A percentile compares a stretch with the other conserved stretches of the same genome.
These are phyloP conservation scores for Schrenkiella parvula DNA, from an alignment of 345 rosid species.

Conservation along the genomic window DNA sequence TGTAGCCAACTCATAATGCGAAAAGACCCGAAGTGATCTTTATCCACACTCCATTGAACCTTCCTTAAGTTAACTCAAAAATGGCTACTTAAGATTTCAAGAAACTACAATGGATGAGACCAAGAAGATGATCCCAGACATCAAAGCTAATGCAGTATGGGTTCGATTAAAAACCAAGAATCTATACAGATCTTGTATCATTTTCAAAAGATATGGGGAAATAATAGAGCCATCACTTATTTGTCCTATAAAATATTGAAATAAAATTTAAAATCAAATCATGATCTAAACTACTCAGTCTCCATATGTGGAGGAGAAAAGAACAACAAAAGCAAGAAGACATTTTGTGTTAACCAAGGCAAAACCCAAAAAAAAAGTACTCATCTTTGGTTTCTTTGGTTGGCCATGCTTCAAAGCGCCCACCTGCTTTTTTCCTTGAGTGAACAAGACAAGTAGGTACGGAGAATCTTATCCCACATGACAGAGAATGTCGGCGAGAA, in stretches of 20 bases:
- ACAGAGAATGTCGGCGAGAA: constrained; percentile 57
- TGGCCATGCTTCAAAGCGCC: constrained; percentile 49
- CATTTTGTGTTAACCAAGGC: not conserved
- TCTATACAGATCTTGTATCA: not conserved
- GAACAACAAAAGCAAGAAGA: constrained; percentile 17
- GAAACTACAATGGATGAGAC: not conserved
- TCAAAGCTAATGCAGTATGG: constrained; percentile 5
- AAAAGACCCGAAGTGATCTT: not conserved
- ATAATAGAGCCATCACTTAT: constrained; percentile 26
- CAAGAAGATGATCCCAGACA: not conserved
- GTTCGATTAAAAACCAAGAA: not conserved
- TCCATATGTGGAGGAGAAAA: constrained; percentile 23
- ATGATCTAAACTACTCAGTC: not conserved
- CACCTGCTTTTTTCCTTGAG: constrained; percentile 42
- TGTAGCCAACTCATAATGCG: constrained; percentile 23
- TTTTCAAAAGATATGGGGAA: not conserved
- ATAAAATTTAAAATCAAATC: not conserved
- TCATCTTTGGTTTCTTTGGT: constrained; percentile 38
- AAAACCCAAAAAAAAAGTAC: constrained; percentile 13
- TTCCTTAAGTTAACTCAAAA: not conserved
- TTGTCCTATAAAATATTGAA: not conserved
- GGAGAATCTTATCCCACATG: constrained; percentile 52
- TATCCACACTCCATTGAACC: not conserved
- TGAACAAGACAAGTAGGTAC: constrained; percentile 56
- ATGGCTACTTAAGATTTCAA: not conserved